Base-by-base conservation (phyloP, 768 basidiomycete species). In the Coprinopsis marcescibilis region DNA sequence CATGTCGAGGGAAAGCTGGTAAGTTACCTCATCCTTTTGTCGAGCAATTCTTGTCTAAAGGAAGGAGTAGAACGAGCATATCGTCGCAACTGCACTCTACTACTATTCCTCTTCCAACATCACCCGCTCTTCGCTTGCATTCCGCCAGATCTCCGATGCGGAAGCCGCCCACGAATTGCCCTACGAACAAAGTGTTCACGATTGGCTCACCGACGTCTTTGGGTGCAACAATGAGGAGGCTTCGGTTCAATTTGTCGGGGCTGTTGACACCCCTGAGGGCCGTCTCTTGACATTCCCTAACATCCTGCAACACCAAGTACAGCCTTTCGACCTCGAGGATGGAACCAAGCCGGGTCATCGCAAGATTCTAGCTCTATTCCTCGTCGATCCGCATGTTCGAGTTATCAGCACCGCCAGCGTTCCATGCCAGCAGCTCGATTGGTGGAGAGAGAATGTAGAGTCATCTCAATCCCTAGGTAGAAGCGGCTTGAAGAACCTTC, bases 361-460 rank as follows among this genome's bases (percentile, higher is more conserved):
- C 38, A 73, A 68, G 52, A 65, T 73, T 19, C 52, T 73, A 10
- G 65, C 62, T 1, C 55, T 73, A 10, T 69, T 67, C 55, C 61
- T 71, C 23, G 61, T 69, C 42, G 67, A 71, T 45, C 63, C 64
- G 1, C 52, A 59, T 34, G 33, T 52, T 26, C 48, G 45, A 19
- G 52, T 65, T 6, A 46, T 59, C 15, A 62, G 61, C 8, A 56
- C 64, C 0, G 51, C 56, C 7, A 46, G 59, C 33, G 55, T 65
- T 2, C 61, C 61, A 0, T 54, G 52, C 19, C 65, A 65, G 48
- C 58, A 59, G 46, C 37, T 47, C 24, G 57, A 62, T 14, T 66
- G 63, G 62, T 60, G 63, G 58, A 19, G 30, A 5, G 52, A 60
- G 43, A 43, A 40, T 3, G 42, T 60, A n/a, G 17, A 17, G 17